phyloP scores from a whole-genome alignment of 1,139 yeast species.

The Groenewaldozyma sp. region DNA sequence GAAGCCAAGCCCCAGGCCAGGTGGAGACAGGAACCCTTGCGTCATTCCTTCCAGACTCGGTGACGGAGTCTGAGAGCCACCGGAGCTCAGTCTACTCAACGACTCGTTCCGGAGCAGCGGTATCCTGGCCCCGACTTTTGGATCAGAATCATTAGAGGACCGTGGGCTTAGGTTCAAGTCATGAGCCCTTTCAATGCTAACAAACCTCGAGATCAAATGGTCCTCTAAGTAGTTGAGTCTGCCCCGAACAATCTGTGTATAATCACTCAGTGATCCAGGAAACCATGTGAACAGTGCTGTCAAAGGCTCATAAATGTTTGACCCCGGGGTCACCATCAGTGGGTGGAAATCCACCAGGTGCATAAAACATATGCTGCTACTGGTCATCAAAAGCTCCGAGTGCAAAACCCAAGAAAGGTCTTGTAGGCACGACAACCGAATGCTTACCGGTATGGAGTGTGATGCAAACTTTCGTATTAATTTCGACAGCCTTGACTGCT shows the following conservation, averaged over 20 bases:
- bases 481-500: background rate
- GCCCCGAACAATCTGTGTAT: slow-evolving; percentile 3
- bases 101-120: background rate
- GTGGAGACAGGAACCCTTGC: background rate
- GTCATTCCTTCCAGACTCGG: background rate
- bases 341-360: slow-evolving; percentile 11
- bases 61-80: background rate
- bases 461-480: too few relatives aligned
- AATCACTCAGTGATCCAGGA: background rate
- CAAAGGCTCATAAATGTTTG: slow-evolving; percentile 4
- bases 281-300: background rate
- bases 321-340: slow-evolving; percentile 8
- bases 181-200: background rate
- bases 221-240: background rate
- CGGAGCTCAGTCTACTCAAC: background rate
- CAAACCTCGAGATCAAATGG: background rate
- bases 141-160: background rate
- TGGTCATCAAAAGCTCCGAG: background rate
- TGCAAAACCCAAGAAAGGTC: slow-evolving; percentile 6
- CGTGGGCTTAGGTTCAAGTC: too few relatives aligned
- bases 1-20: background rate
- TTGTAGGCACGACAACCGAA: background rate
- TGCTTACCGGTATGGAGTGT: background rate
- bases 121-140: background rate
- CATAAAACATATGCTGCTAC: slow-evolving; percentile 4